A percentile compares a stretch with the other conserved stretches of the same genome.
phyloP scores from a whole-genome alignment of 345 rosid species.

The Microcos paniculata region DNA sequence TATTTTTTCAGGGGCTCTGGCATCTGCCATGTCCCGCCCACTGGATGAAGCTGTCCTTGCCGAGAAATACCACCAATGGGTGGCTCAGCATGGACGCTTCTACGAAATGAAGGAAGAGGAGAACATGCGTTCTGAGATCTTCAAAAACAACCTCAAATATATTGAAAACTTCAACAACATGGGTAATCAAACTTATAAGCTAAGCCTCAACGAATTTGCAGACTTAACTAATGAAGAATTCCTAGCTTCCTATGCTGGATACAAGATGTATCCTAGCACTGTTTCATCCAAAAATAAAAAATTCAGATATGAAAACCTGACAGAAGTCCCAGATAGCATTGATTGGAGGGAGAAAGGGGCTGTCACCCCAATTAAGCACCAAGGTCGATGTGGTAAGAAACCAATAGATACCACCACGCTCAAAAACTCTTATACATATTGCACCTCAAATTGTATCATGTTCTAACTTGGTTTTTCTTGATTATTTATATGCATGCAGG shows the following conservation, averaged over 20 bases:
- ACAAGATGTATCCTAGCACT: not conserved
- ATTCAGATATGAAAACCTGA: constrained; percentile 26
- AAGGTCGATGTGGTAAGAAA: constrained; percentile 40
- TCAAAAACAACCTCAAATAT: constrained; percentile 42
- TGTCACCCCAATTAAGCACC: constrained; percentile 38
- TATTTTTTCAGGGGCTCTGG: constrained; percentile 21
- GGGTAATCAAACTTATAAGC: constrained; percentile 20
- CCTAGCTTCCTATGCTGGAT: constrained; percentile 30
- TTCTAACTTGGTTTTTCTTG: not conserved
- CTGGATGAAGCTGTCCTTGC: constrained; percentile 30
- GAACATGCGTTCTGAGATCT: constrained; percentile 32
- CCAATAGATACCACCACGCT: not conserved
- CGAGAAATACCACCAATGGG: constrained; percentile 45
- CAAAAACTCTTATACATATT: not conserved
- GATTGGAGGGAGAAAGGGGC: constrained; percentile 46
- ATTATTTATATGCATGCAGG: not conserved
- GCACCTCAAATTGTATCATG: not conserved
- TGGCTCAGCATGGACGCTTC: constrained; percentile 29
- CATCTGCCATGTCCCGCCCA: constrained; percentile 14
- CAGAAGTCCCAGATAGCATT: constrained; percentile 13
- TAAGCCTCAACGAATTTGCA: constrained; percentile 48
- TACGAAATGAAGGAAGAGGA: constrained; percentile 34
- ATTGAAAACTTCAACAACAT: constrained; percentile 38
- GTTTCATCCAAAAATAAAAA: constrained; percentile 3
- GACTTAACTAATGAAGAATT: constrained; percentile 55